Percentiles rank a stretch among this genome's conserved stretches.
Conservation (phyloP, 352 stramenopile species). For the Pythium periplocum region DNA sequence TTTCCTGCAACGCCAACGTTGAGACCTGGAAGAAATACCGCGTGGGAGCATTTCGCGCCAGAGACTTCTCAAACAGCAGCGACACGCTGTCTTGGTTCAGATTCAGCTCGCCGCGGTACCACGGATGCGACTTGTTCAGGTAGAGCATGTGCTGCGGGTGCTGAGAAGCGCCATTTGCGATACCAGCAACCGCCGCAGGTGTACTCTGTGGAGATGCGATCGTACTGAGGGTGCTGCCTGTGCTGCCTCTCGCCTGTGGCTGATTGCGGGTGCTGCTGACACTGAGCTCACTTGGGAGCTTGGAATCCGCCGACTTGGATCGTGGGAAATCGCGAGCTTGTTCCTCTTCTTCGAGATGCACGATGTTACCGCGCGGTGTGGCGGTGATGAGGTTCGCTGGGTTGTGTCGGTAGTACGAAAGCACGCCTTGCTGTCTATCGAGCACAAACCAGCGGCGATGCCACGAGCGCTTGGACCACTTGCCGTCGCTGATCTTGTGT, state of each 20-base stretch:
- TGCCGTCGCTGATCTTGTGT: constrained; percentile 84
- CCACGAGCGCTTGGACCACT: constrained; percentile 80
- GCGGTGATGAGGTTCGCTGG: constrained; percentile 60
- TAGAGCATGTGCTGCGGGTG: constrained; percentile 55
- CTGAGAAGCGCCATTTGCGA: not conserved
- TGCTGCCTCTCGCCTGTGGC: too few species aligned
- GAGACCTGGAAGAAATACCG: constrained; percentile 85
- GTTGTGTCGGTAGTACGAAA: constrained; percentile 83
- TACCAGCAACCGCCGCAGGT: not conserved
- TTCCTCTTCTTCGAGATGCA: constrained; percentile 51
- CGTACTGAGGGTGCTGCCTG: not conserved
- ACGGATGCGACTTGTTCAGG: constrained; percentile 71
- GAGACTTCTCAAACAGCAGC: constrained; percentile 75
- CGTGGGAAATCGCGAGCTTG: constrained; percentile 3
- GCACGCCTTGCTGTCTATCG: constrained; percentile 58
- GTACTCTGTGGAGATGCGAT: not conserved
- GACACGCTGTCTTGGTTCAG: constrained; percentile 72
- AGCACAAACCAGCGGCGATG: constrained; percentile 85
- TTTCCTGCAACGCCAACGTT: constrained; percentile 64
- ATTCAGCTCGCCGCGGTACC: constrained; percentile 74
- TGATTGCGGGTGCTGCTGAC: too few species aligned
- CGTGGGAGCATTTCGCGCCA: constrained; percentile 70
- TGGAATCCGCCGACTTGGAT: constrained; percentile 13
- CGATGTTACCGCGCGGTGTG: constrained; percentile 61
- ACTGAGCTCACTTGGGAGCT: constrained; percentile 1